phyloP scores from a whole-genome alignment of 306 rosid genomes.

The Leucaena leucocephala region DNA sequence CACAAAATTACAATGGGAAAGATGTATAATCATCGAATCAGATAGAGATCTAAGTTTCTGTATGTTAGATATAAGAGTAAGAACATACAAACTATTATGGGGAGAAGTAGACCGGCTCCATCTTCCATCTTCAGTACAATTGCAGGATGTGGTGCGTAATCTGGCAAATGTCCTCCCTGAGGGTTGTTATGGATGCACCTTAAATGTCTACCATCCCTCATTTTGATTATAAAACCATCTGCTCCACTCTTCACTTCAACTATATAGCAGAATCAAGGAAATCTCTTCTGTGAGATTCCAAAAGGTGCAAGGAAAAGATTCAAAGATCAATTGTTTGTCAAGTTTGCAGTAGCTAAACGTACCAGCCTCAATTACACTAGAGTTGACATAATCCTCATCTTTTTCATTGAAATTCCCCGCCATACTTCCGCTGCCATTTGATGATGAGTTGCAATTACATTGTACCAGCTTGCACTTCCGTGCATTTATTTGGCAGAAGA shows the following conservation, averaged over 20 bases:
- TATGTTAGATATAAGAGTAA: constrained; percentile 15
- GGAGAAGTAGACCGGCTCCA: constrained; percentile 87
- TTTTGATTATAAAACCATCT: constrained; percentile 79
- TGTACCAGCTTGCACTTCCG: constrained; percentile 51
- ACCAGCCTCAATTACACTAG: constrained; percentile 79
- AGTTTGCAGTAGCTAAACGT: constrained; percentile 26
- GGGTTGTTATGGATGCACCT: constrained; percentile 80
- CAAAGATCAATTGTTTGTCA: neutral
- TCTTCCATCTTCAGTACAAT: constrained; percentile 87
- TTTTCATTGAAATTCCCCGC: constrained; percentile 74
- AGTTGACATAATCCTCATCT: constrained; percentile 76
- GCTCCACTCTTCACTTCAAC: constrained; percentile 90
- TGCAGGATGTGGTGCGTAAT: constrained; percentile 87
- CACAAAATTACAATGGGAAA: constrained; percentile 28
- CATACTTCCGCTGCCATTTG: constrained; percentile 72
- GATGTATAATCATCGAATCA: constrained; percentile 13
- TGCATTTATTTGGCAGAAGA: constrained; percentile 34
- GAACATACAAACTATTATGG: constrained; percentile 84
- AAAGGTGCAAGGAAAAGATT: neutral
- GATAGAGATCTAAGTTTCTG: neutral
- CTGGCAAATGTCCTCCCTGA: constrained; percentile 79
- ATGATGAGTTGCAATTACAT: constrained; percentile 69
- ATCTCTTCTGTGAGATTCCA: neutral
- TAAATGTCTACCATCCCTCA: constrained; percentile 85
- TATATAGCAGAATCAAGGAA: constrained; percentile 36